These are phyloP conservation scores for Avena eriantha DNA, from an alignment of 176 grass and related monocot genomes.

Conservation along the genomic window DNA sequence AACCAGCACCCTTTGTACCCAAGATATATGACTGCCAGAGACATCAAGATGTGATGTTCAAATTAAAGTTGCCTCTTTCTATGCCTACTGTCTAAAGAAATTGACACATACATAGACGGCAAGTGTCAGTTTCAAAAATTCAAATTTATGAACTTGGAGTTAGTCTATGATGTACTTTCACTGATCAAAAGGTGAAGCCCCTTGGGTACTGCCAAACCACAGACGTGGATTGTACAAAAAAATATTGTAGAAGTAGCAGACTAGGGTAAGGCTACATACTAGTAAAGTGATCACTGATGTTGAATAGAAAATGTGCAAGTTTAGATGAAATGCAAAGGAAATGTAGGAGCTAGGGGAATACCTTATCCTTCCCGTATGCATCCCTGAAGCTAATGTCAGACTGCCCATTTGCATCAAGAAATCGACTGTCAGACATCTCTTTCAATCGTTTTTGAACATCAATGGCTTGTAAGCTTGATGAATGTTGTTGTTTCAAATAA, in stretches of 20 bases:
- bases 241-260: not conserved
- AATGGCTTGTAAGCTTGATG: slow-evolving; percentile 72
- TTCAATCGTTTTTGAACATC: slow-evolving; percentile 94
- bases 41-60: not conserved
- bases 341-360: slow-evolving; percentile 41
- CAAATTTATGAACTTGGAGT: not conserved
- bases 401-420: slow-evolving; percentile 59
- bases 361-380: slow-evolving; percentile 69
- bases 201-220: not conserved
- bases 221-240: not conserved
- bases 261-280: not conserved
- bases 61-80: slow-evolving; percentile 25
- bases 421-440: slow-evolving; percentile 81
- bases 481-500: slow-evolving; percentile 87
- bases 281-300: not conserved
- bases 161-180: not conserved
- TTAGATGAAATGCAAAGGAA: not conserved
- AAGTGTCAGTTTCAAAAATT: not conserved
- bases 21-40: slow-evolving; percentile 9
- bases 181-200: not conserved
- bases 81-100: slow-evolving; percentile 9
- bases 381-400: slow-evolving; percentile 66
- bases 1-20: not conserved
- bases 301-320: slow-evolving; percentile 25
- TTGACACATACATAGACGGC: not conserved